Conservation (phyloP, 1,284 basidiomycete species). For the Sanguinoderma infundibulare region DNA sequence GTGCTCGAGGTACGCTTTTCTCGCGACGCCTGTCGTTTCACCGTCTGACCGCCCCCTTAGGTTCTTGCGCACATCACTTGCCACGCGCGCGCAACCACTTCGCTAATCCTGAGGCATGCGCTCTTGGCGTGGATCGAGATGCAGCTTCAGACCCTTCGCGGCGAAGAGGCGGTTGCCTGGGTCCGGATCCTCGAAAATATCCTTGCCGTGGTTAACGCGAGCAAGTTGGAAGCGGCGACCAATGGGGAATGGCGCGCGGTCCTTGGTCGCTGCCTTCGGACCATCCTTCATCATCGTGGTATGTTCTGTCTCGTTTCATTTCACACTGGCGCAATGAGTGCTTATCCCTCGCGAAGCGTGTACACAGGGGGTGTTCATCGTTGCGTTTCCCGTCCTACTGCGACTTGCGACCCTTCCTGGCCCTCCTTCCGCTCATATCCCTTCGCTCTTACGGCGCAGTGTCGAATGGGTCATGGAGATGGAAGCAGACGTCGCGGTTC, state of each 20-base stretch:
- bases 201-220: slow-evolving; percentile 48
- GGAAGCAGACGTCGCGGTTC: slow-evolving; percentile 38
- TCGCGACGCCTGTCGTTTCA: slow-evolving; percentile 5
- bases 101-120: slow-evolving; percentile 70
- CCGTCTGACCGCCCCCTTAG: slow-evolving; percentile 39
- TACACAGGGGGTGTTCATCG: slow-evolving; percentile 31
- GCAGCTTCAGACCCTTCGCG: slow-evolving; percentile 52
- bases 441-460: slow-evolving; percentile 40
- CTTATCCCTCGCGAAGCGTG: slow-evolving; percentile 27
- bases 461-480: slow-evolving; percentile 39
- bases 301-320: slow-evolving; percentile 13
- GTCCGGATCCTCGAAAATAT: slow-evolving; percentile 74
- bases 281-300: slow-evolving; percentile 42
- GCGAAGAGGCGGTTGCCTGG: slow-evolving; percentile 63
- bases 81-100: slow-evolving; percentile 66
- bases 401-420: slow-evolving; percentile 45
- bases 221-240: slow-evolving; percentile 54
- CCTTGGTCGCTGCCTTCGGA: slow-evolving; percentile 54
- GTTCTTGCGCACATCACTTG: slow-evolving; percentile 74
- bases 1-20: slow-evolving; percentile 65
- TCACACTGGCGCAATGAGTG: not conserved
- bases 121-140: slow-evolving; percentile 82
- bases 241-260: slow-evolving; percentile 59
- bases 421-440: slow-evolving; percentile 30
- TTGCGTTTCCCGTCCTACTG: slow-evolving; percentile 43